phyloP scores from a whole-genome alignment of 441 rosid genomes.

The Populus hybrid region DNA sequence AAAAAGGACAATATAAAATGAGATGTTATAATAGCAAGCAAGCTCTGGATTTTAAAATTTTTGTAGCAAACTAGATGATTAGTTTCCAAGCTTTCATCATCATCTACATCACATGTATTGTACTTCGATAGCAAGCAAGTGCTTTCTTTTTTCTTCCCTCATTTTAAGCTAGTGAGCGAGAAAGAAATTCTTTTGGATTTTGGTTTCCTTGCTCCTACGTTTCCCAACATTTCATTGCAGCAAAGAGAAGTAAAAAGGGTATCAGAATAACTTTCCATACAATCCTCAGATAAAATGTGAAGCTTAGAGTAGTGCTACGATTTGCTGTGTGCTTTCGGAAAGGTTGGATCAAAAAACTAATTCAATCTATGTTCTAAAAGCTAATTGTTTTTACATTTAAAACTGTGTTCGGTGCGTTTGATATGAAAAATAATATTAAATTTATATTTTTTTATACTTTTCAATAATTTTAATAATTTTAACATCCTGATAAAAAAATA shows the following conservation, averaged over 20 bases:
- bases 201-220: conserved; percentile 28
- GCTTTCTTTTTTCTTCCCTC: conserved; percentile 5
- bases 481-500: no score
- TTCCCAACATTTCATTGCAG: conserved; percentile 8
- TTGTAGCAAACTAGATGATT: no score
- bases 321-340: neutral
- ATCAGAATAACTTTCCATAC: neutral
- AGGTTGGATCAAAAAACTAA: neutral
- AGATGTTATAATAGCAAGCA: no score
- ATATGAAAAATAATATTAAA: no score
- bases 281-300: neutral
- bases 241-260: neutral
- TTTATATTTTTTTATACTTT: no score
- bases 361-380: neutral
- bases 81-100: neutral
- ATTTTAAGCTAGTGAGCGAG: neutral
- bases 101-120: neutral
- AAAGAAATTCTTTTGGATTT: neutral
- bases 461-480: no score
- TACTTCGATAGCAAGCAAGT: conserved; percentile 13
- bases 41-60: no score
- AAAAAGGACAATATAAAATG: no score
- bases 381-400: no score
- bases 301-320: neutral
- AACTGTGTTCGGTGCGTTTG: no score